A percentile compares a stretch with the other conserved stretches of the same genome.
These are phyloP conservation scores for Oryza australiensis DNA, from an alignment of 176 grass and related monocot genomes.

Conservation along the genomic window DNA sequence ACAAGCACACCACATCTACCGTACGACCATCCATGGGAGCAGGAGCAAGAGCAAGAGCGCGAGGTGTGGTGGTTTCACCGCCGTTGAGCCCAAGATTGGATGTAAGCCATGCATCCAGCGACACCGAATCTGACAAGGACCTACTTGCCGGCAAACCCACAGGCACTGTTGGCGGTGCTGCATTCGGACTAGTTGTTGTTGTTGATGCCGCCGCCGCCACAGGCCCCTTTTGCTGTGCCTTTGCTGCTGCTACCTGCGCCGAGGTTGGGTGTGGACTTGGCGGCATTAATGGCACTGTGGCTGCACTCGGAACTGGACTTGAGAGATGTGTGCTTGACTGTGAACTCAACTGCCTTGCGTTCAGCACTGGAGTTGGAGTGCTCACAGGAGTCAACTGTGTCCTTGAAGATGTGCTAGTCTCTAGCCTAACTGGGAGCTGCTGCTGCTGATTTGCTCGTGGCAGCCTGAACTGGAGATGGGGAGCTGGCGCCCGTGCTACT, in stretches of 20 bases:
- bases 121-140: neutral
- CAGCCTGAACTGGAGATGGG: conserved; percentile 64
- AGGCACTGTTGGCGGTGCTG: neutral
- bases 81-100: conserved; percentile 34
- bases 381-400: neutral
- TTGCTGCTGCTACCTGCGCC: no score
- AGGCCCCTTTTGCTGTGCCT: neutral
- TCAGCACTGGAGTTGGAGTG: neutral
- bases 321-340: conserved; percentile 20
- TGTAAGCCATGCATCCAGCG: conserved; percentile 46
- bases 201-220: no score
- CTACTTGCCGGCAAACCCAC: neutral
- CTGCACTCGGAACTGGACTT: neutral
- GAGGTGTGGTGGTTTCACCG: neutral
- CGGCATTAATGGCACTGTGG: neutral
- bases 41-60: no score
- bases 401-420: conserved; percentile 18
- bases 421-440: conserved; percentile 31
- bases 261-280: neutral
- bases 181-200: neutral
- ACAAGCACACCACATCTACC: conserved; percentile 43
- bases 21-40: neutral
- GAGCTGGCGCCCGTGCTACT: conserved; percentile 59
- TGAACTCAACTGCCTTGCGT: conserved; percentile 2
- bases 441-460: conserved; percentile 39